Percentiles rank a stretch among this genome's conserved stretches.
Evolutionary conservation across 2,329 filamentous ascomycete species (phyloP).

Genomic region (Neurospora sp.): DNA sequence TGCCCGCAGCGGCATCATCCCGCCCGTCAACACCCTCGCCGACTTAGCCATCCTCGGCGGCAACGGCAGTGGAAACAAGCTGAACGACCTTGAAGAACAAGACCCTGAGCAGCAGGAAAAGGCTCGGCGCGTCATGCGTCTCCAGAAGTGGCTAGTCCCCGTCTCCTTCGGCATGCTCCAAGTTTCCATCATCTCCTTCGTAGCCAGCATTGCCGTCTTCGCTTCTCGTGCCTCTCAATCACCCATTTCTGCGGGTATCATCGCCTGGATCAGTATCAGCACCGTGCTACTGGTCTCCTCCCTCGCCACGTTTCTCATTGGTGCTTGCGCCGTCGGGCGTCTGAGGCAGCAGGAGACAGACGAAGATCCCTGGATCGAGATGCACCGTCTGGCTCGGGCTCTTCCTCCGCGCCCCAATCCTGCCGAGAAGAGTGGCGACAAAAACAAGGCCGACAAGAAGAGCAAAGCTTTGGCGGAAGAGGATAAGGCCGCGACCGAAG

Average conservation of each 20-base stretch:
- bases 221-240: background rate
- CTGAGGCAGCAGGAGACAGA: constrained; percentile 1
- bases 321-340: constrained; percentile 5
- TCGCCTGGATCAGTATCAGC: constrained; percentile 8
- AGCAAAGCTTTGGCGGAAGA: background rate
- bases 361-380: constrained; percentile 13
- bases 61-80: background rate
- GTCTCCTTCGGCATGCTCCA: constrained; percentile 4
- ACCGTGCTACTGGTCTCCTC: constrained; percentile 5
- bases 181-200: constrained; percentile 6
- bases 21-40: background rate
- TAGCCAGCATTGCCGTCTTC: constrained; percentile 9
- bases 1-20: constrained; percentile 26
- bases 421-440: constrained; percentile 5
- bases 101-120: background rate
- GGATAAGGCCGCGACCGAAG: constrained; percentile 5
- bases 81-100: background rate
- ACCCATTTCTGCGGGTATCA: background rate
- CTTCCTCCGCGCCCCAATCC: constrained; percentile 15
- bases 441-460: background rate
- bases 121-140: background rate
- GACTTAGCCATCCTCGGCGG: background rate
- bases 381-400: constrained; percentile 8
- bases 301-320: constrained; percentile 1
- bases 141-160: constrained; percentile 4